Base-by-base conservation (phyloP, 176 grass and related monocot genomes). In the Rhynchospora breviuscula region DNA sequence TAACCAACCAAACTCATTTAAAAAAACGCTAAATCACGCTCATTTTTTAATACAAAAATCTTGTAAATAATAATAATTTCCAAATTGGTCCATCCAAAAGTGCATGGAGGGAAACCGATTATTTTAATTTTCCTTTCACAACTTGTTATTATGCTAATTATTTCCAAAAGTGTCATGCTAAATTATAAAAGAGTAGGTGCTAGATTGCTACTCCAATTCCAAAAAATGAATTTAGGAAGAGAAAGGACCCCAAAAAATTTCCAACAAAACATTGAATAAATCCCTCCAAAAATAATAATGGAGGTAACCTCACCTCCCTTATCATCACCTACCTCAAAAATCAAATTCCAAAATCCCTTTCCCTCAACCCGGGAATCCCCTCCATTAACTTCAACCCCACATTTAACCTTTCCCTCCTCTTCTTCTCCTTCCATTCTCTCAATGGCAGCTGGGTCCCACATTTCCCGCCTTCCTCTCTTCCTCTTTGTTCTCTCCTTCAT, bases 391-490 rank as follows among this genome's bases (percentile, higher is more conserved):
- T 14, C 59, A 6, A 17, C 19, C 26, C 19, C 83, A 53, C 68
- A 5, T 62, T 15, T 33, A 40, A 40, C 35, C 35, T 40, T 40
- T 40, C 35, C 35, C 35, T 40, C 35, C 35, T 40, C 8, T 58
- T 53, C 4, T 45, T 2, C 54, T n/a, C 8, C 7, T 56, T 3
- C 6, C 58, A 14, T 21, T 12, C 53, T 47, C 82, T 67, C 86
- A 68, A 90, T 90, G 91, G 86, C 89, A 35, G 21, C 49, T 53
- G 70, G 83, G 15, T 61, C 59, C 35, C 78, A 68, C 44, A 71
- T 9, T 54, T 7, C 33, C 17, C 87, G 60, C 10, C 82, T 85
- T 46, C 84, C 62, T 1, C 49, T 83, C 35, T 8, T 93, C 54
- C 79, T 90, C 57, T 29, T 89, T n/a, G 29, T 23, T 9, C 26